phyloP scores from a whole-genome alignment of 495 filamentous ascomycete genomes.

The Aspergillus homomorphus region DNA sequence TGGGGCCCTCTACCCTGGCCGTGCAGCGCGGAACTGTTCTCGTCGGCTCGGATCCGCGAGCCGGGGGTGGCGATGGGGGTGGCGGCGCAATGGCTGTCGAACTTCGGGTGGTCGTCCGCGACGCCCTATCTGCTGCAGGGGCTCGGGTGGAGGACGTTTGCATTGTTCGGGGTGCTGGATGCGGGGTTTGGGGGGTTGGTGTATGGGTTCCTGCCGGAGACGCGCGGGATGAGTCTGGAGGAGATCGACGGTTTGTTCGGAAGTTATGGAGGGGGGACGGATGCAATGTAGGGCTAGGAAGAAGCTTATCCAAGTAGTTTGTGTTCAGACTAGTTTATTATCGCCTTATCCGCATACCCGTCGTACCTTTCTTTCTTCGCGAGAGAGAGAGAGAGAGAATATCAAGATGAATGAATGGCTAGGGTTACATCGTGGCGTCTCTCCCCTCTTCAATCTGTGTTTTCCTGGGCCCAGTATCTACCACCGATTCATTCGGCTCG shows the following conservation, averaged over 20 bases:
- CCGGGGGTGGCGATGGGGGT: slow-evolving; percentile 46
- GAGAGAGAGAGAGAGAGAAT: too few species aligned
- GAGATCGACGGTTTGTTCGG: slow-evolving; percentile 64
- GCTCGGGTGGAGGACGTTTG: slow-evolving; percentile 49
- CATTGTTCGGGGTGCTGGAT: slow-evolving; percentile 45
- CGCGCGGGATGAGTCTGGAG: slow-evolving; percentile 69
- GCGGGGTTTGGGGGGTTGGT: slow-evolving; percentile 40
- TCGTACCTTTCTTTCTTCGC: too few species aligned
- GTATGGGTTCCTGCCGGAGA: slow-evolving; percentile 54
- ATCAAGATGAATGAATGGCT: too few species aligned
- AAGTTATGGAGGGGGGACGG: neutral
- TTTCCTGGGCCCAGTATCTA: too few species aligned
- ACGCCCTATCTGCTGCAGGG: slow-evolving; percentile 51
- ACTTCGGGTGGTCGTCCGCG: slow-evolving; percentile 50
- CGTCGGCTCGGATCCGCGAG: slow-evolving; percentile 45
- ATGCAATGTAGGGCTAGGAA: too few species aligned
- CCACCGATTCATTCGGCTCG: too few species aligned
- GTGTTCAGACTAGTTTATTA: too few species aligned
- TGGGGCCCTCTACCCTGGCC: slow-evolving; percentile 42
- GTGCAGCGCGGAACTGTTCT: slow-evolving; percentile 45
- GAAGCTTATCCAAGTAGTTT: too few species aligned
- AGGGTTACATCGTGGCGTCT: too few species aligned
- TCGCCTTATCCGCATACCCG: too few species aligned
- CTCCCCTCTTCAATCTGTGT: too few species aligned
- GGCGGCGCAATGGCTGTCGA: slow-evolving; percentile 52